Conservation (phyloP, 129 eudicot genomes). For the Saposhnikovia divaricata region DNA sequence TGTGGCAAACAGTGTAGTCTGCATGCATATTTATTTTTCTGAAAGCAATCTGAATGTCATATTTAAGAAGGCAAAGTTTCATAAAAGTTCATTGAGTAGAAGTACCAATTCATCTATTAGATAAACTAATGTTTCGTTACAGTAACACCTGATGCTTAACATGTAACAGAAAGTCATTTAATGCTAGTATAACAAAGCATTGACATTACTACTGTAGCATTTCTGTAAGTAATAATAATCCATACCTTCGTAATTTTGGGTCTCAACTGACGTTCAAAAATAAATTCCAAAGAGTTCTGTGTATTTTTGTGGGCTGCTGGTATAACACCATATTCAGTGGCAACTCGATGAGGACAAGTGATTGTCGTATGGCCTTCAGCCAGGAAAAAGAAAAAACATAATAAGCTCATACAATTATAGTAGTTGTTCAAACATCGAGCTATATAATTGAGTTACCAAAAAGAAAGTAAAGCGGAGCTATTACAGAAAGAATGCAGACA, state of each 20-base stretch:
- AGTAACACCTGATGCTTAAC: not conserved
- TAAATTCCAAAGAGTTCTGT: slow-evolving; percentile 51
- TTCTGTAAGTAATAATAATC: slow-evolving; percentile 5
- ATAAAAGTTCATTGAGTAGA: not conserved
- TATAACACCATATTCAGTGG: slow-evolving; percentile 82
- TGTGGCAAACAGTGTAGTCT: not conserved
- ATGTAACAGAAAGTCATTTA: not conserved
- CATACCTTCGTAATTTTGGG: slow-evolving; percentile 47
- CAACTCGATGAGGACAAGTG: slow-evolving; percentile 85
- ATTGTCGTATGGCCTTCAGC: slow-evolving; percentile 86
- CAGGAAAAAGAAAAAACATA: slow-evolving; percentile 3
- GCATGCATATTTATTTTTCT: not conserved
- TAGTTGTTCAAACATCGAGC: not conserved
- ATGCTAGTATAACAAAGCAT: not conserved
- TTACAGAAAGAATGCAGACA: too few species aligned
- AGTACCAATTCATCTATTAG: not conserved
- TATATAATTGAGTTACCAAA: not conserved
- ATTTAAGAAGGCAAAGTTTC: not conserved
- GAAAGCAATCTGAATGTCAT: not conserved
- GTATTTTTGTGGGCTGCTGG: slow-evolving; percentile 65
- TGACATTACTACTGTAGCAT: not conserved
- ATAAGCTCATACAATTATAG: not conserved
- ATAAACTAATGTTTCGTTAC: not conserved
- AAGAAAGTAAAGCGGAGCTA: not conserved
- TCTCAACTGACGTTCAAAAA: slow-evolving; percentile 68